Percentiles rank a stretch among this genome's conserved stretches.
Conservation (phyloP, 495 filamentous ascomycete species). For the Aspergillus haitiensis region DNA sequence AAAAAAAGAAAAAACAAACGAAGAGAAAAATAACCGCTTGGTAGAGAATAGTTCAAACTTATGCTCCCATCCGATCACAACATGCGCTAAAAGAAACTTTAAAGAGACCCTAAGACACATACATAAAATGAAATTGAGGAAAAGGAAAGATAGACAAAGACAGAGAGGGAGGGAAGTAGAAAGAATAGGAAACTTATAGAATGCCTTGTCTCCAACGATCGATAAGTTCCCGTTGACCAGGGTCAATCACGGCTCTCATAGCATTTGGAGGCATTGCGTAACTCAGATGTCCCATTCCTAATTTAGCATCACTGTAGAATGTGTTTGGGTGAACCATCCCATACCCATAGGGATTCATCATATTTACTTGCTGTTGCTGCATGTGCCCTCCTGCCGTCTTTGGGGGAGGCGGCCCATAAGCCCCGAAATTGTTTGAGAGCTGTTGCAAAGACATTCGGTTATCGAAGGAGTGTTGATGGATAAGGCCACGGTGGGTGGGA, state of each 20-base stretch:
- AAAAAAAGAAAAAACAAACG: too few relatives aligned
- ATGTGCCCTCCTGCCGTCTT: slow-evolving; percentile 22
- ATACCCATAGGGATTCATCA: slow-evolving; percentile 31
- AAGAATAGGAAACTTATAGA: slow-evolving; percentile 21
- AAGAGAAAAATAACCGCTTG: not conserved
- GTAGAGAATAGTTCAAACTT: not conserved
- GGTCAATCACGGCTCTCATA: slow-evolving; percentile 42
- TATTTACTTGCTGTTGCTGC: slow-evolving; percentile 17
- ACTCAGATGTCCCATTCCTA: slow-evolving; percentile 39
- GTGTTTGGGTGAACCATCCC: slow-evolving; percentile 31
- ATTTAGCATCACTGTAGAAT: slow-evolving; percentile 34
- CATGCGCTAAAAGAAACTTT: slow-evolving; percentile 14
- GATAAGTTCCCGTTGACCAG: slow-evolving; percentile 73
- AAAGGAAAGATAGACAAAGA: slow-evolving; percentile 8
- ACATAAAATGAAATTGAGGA: not conserved
- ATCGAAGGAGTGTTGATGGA: slow-evolving; percentile 22
- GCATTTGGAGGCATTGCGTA: slow-evolving; percentile 40
- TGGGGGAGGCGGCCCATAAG: slow-evolving; percentile 15
- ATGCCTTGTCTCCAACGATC: slow-evolving; percentile 90
- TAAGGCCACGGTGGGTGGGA: slow-evolving; percentile 16
- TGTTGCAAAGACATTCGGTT: slow-evolving; percentile 39
- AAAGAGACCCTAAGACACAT: slow-evolving; percentile 2
- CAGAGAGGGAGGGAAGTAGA: slow-evolving; percentile 15
- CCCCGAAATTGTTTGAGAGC: slow-evolving; percentile 27
- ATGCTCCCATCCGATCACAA: slow-evolving; percentile 17